Base-by-base conservation (phyloP, 2,329 filamentous ascomycete species). In the Penicillium occitanis region DNA sequence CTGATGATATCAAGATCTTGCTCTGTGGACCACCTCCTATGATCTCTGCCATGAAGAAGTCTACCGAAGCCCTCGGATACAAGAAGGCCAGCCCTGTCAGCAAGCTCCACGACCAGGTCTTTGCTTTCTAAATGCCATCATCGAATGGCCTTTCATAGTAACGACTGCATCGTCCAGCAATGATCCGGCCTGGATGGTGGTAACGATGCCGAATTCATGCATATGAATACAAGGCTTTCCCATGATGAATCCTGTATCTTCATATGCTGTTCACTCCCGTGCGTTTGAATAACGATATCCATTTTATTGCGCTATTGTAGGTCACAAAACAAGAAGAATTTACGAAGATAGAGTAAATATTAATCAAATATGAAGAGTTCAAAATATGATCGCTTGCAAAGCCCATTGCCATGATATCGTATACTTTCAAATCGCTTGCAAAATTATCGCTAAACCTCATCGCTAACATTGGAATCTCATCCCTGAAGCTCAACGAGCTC, bases 21-120 rank as follows among this genome's bases (percentile, higher is more conserved):
- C 86, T 98, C 71, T 99, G 95, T 77, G 95, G 95, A 64, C 95
- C 95, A 66, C 95, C 95, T 66, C 95, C 95, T 61, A 99, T 99
- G 95, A 87, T 98, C 70, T 91, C 90, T 74, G 94, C 93, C 61
- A 90, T 98, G 84, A 99, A 99, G 91, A 98, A 98, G 87, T 87
- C 92, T 6, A 90, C 93, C 61, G 92, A 96, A 81, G 86, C 87
- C 69, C 86, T 98, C 22, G 95, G 95, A 66, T 99, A 90, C 84
- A 87, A 91, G 76, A 98, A 98, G 86, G 91, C 95, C 50, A 88
- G 89, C 68, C 92, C 94, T 53, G 93, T 98, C 74, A 97, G 93
- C 88, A 98, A 98, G 87, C 88, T 98, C 63, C 91, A 94, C 77
- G 95, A 99, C 79, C 95, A 98, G 81, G 92, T 99, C 72, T 99